Conservation (phyloP, 345 rosid species). For the Rubroshorea leprosula region DNA sequence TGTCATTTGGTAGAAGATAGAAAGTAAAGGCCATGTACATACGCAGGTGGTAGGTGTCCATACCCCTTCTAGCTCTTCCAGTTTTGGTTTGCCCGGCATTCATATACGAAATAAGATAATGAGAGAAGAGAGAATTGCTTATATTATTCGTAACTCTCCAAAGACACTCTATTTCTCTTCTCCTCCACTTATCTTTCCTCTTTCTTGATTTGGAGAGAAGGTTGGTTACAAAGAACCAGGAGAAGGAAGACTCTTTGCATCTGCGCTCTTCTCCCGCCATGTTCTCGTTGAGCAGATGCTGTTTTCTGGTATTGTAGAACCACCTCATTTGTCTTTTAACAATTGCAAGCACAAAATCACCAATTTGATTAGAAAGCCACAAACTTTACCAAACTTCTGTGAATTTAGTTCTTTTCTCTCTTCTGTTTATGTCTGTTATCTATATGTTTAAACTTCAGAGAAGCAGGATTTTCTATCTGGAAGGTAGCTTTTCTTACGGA, state of each 20-base stretch:
- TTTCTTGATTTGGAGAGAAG: not conserved
- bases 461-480: not conserved
- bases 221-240: not conserved
- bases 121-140: not conserved
- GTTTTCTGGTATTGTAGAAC: conserved; percentile 39
- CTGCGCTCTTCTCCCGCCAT: conserved; percentile 34
- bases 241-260: conserved; percentile 16
- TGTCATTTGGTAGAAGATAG: conserved; percentile 12
- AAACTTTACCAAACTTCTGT: not conserved
- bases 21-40: conserved; percentile 26
- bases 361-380: not conserved
- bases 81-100: conserved; percentile 6
- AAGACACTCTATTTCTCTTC: not conserved
- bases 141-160: not conserved
- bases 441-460: not conserved
- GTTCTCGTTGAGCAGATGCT: conserved; percentile 42
- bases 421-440: not conserved
- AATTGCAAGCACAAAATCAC: not conserved
- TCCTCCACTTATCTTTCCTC: not conserved
- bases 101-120: not conserved
- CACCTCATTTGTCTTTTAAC: not conserved
- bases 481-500: too few species aligned
- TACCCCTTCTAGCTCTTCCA: conserved; percentile 7
- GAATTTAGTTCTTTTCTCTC: too few species aligned
- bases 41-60: not conserved